These are phyloP conservation scores for Pythium folliculosum DNA, from an alignment of 352 stramenopile genomes.

Conservation along the genomic window DNA sequence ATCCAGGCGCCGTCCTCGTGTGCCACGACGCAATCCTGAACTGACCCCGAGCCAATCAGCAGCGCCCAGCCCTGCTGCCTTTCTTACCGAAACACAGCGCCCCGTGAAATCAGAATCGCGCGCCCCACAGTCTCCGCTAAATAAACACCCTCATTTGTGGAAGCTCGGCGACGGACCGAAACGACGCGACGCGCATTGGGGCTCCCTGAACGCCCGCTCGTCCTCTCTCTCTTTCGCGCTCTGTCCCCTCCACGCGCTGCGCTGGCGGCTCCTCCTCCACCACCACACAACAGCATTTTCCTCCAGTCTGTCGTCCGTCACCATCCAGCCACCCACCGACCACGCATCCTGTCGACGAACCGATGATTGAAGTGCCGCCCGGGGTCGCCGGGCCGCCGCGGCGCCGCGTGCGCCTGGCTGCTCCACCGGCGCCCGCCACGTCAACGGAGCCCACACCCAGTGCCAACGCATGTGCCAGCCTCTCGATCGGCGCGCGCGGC, in stretches of 20 bases:
- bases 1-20: no score
- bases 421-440: not conserved
- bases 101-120: no score
- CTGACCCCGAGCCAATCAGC: not conserved
- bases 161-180: not conserved
- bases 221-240: not conserved
- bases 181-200: not conserved
- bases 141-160: not conserved
- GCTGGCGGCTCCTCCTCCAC: not conserved
- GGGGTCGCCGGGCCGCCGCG: no score
- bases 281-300: not conserved
- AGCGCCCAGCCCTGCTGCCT: not conserved
- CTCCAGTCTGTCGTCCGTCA: not conserved
- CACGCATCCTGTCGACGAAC: no score
- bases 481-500: slow-evolving; percentile 40
- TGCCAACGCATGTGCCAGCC: no score
- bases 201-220: not conserved
- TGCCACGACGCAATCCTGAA: not conserved
- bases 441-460: no score
- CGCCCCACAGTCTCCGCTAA: not conserved
- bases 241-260: not conserved
- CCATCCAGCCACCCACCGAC: not conserved
- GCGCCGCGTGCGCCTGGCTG: not conserved
- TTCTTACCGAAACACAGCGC: not conserved
- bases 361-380: not conserved